These are phyloP conservation scores for Cubamyces sp. DNA, from an alignment of 768 basidiomycete genomes.

Conservation along the genomic window DNA sequence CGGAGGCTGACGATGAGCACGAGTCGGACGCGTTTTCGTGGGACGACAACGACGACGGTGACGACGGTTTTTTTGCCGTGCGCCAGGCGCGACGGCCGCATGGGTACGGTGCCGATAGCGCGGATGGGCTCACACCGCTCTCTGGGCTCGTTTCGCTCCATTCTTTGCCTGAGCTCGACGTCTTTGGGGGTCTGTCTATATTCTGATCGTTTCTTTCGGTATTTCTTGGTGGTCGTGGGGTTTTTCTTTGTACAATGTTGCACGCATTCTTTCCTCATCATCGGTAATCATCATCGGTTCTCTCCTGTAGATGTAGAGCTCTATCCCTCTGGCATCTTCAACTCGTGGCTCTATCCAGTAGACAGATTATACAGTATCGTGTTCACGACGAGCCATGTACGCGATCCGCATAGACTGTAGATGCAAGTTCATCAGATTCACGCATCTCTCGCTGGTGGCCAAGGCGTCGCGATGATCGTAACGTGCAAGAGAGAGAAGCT, in stretches of 20 bases:
- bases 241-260: not conserved
- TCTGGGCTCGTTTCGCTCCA: not conserved
- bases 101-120: too few relatives aligned
- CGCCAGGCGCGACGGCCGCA: not conserved
- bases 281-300: too few relatives aligned
- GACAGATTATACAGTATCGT: too few relatives aligned
- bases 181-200: constrained; percentile 6
- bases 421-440: too few relatives aligned
- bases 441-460: too few relatives aligned
- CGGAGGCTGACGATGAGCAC: not conserved
- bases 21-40: not conserved
- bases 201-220: not conserved
- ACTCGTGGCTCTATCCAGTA: too few relatives aligned
- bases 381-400: too few relatives aligned
- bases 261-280: not conserved
- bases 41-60: not conserved
- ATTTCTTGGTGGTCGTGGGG: not conserved
- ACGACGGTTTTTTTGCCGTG: not conserved
- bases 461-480: too few relatives aligned
- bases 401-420: too few relatives aligned
- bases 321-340: too few relatives aligned
- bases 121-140: constrained; percentile 7
- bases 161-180: constrained; percentile 12
- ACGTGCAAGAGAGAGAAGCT: too few relatives aligned
- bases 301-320: too few relatives aligned